Percentiles rank a stretch among this genome's conserved stretches.
Evolutionary conservation across 2,329 filamentous ascomycete genomes (phyloP).

Genomic region (Periglandula ipomoeae): DNA sequence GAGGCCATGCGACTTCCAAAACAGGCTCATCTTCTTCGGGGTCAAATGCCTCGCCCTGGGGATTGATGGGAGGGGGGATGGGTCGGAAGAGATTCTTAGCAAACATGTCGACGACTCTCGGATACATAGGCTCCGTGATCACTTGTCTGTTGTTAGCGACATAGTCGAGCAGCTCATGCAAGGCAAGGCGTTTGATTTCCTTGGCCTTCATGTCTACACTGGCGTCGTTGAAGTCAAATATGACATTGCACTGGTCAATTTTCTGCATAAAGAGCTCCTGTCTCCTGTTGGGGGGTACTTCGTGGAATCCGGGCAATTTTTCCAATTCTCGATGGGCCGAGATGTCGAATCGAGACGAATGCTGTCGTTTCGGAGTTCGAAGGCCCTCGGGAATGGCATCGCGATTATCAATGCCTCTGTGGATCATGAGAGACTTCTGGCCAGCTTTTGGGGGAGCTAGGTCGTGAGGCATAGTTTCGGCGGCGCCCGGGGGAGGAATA

Average conservation of each 20-base stretch:
- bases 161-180: slow-evolving; percentile 95
- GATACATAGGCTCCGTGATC: slow-evolving; percentile 98
- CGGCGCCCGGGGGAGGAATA: slow-evolving; percentile 80
- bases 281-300: slow-evolving; percentile 87
- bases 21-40: slow-evolving; percentile 98
- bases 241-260: slow-evolving; percentile 99
- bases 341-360: slow-evolving; percentile 96
- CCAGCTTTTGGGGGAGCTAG: slow-evolving; percentile 88
- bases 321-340: slow-evolving; percentile 94
- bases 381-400: slow-evolving; percentile 87
- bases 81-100: slow-evolving; percentile 96
- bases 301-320: slow-evolving; percentile 95
- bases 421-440: slow-evolving; percentile 78
- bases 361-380: slow-evolving; percentile 89
- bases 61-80: slow-evolving; percentile 93
- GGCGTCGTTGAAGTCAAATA: slow-evolving; percentile 98
- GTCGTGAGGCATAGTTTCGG: slow-evolving; percentile 97
- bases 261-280: slow-evolving; percentile 99
- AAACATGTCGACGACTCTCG: slow-evolving; percentile 97
- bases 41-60: slow-evolving; percentile 95
- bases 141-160: slow-evolving; percentile 98
- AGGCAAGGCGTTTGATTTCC: slow-evolving; percentile 93
- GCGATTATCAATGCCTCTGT: slow-evolving; percentile 80
- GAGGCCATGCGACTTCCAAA: slow-evolving; percentile 95
- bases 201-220: slow-evolving; percentile 99